Base-by-base conservation (phyloP, 176 grass and related monocot species). In the Melocanna baccifera region DNA sequence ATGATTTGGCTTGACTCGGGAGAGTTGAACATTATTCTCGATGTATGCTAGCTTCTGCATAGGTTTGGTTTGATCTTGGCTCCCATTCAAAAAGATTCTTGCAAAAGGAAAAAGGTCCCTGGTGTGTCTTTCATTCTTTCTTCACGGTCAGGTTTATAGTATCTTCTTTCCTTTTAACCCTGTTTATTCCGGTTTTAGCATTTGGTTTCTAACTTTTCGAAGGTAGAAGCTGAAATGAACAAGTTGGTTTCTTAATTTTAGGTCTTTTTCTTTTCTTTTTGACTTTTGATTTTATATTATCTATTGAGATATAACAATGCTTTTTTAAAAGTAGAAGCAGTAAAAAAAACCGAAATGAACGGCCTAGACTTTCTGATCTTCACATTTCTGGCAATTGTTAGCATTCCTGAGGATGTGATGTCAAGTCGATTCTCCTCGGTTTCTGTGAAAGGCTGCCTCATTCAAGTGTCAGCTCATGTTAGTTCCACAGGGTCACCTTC, bases 391-490 rank as follows among this genome's bases (percentile, higher is more conserved):
- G 26, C 39, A 25, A 48, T 12, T 9, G 69, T 42, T 26, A n/a
- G 56, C 28, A 22, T 26, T 39, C 81, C 58, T 58, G 81, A 11
- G 5, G 39, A 50, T 34, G 83, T 70, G 55, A 85, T 56, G 77
- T 56, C 88, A 82, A 69, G 64, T 90, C 64, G 42, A 53, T 55
- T 79, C 47, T 61, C 71, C 83, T 85, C 62, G 62, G 62, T 67
- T 78, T 73, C 30, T 14, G 55, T 6, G 46, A 76, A 81, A 68
- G 34, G 34, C 26, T 28, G 77, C 22, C 76, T 61, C 76, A 1
- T 48, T 69, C 37, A 56, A 37, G 45, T 68, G 83, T 76, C 55
- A 70, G 63, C 57, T 43, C 57, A 50, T 66, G 40, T 3, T 22
- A 23, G 26, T 48, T 72, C 51, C 47, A 12, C 37, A 52, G 53